Evolutionary conservation across 331 rosid species (phyloP).

Genomic region (Cydonia oblonga): DNA sequence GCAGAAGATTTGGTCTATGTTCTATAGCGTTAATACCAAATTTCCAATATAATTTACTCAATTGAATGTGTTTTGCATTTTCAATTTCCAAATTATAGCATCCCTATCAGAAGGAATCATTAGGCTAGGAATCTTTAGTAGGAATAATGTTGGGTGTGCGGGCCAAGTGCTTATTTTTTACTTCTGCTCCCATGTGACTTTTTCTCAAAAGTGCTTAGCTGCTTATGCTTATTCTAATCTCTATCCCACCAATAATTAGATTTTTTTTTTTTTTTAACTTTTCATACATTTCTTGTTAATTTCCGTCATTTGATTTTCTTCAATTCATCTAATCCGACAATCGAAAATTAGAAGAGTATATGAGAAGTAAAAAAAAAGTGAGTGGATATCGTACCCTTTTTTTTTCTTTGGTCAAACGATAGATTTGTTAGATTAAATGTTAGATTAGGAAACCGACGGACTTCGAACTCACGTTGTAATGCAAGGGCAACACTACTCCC

Average conservation of each 20-base stretch:
- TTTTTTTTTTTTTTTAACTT: too few species aligned
- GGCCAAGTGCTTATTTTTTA: conserved; percentile 26
- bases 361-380: too few species aligned
- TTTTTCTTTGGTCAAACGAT: too few species aligned
- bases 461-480: too few species aligned
- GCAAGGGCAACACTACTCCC: too few species aligned
- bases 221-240: conserved; percentile 7
- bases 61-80: conserved; percentile 7
- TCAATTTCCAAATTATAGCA: conserved; percentile 26
- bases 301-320: too few species aligned
- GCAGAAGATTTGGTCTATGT: not conserved
- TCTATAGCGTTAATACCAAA: not conserved
- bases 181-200: conserved; percentile 36
- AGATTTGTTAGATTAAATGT: too few species aligned
- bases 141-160: conserved; percentile 17
- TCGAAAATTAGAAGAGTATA: too few species aligned
- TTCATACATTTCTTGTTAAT: too few species aligned
- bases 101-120: conserved; percentile 23
- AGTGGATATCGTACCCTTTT: too few species aligned
- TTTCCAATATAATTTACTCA: not conserved
- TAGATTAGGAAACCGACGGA: too few species aligned
- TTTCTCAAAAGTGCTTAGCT: conserved; percentile 11
- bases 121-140: conserved; percentile 39
- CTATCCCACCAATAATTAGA: not conserved
- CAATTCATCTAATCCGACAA: too few species aligned